phyloP scores from a whole-genome alignment of 768 basidiomycete genomes.

The Boletus subparvulus region DNA sequence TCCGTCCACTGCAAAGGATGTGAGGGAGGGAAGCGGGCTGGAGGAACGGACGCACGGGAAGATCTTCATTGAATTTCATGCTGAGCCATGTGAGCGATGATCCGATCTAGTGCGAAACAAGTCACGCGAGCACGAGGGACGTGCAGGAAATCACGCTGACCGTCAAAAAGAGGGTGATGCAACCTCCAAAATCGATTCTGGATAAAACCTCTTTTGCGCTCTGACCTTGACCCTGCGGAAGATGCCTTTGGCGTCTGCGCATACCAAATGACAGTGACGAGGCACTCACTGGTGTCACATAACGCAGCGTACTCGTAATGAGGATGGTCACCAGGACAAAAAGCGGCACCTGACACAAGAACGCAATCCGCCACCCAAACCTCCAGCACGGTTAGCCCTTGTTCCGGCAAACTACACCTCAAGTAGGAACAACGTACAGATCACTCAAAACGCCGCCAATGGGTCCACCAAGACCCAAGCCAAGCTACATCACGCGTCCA shows the following conservation, averaged over 20 bases:
- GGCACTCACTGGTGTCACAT: constrained; percentile 59
- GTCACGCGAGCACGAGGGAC: neutral
- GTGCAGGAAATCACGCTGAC: constrained; percentile 37
- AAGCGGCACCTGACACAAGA: constrained; percentile 67
- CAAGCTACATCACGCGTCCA: constrained; percentile 11
- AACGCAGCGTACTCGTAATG: constrained; percentile 53
- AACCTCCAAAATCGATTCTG: constrained; percentile 81
- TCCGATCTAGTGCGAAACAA: constrained; percentile 40
- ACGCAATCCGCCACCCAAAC: constrained; percentile 54
- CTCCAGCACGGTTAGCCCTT: neutral
- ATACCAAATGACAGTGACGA: neutral
- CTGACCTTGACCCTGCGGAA: constrained; percentile 59
- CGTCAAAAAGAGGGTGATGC: constrained; percentile 52
- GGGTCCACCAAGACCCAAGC: constrained; percentile 25
- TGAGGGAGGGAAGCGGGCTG: too few species aligned
- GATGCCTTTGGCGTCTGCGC: neutral
- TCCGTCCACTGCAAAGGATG: constrained; percentile 49
- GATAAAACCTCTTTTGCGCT: constrained; percentile 64
- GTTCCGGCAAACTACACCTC: neutral
- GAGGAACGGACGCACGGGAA: constrained; percentile 40
- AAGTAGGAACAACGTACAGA: constrained; percentile 7
- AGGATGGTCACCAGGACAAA: constrained; percentile 51
- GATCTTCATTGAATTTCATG: constrained; percentile 63
- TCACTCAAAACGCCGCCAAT: constrained; percentile 22
- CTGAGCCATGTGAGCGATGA: constrained; percentile 73